Evolutionary conservation across 2,329 filamentous ascomycete species (phyloP).

Genomic region (Aspergillus viridinutans): DNA sequence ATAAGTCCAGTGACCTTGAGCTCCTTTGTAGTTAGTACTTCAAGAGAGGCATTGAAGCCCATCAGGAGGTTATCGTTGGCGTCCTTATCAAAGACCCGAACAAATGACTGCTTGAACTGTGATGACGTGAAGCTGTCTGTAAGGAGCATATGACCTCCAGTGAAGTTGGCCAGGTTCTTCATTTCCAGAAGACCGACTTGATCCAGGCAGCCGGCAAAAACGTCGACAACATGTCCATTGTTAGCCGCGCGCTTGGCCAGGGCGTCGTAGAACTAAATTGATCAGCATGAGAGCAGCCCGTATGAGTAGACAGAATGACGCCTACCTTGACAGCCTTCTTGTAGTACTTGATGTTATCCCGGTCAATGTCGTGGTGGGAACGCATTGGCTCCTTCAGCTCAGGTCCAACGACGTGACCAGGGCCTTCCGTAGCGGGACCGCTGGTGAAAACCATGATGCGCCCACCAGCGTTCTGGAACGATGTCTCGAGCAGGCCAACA

Average conservation of each 20-base stretch:
- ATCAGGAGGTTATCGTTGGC: constrained; percentile 90
- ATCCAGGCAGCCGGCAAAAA: constrained; percentile 95
- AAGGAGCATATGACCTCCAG: constrained; percentile 95
- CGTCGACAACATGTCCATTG: constrained; percentile 95
- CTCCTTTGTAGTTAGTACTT: constrained; percentile 96
- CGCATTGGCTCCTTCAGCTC: constrained; percentile 95
- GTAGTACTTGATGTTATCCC: constrained; percentile 99
- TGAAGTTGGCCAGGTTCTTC: constrained; percentile 95
- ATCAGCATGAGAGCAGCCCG: constrained; percentile 16
- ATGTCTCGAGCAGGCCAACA: constrained; percentile 84
- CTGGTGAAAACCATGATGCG: constrained; percentile 97
- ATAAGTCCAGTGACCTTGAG: constrained; percentile 97
- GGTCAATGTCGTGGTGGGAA: constrained; percentile 97
- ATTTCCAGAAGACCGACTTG: constrained; percentile 97
- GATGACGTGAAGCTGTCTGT: constrained; percentile 98
- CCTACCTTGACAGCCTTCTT: constrained; percentile 94
- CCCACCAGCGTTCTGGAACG: constrained; percentile 91
- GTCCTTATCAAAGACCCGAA: constrained; percentile 95
- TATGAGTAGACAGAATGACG: not conserved
- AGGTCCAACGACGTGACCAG: constrained; percentile 92
- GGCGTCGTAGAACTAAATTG: constrained; percentile 79
- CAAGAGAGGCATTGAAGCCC: constrained; percentile 95
- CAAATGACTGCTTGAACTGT: constrained; percentile 99
- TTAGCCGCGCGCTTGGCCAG: constrained; percentile 91
- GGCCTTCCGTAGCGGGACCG: constrained; percentile 90